phyloP scores from a whole-genome alignment of 352 stramenopile genomes.

The Pythium volutum region DNA sequence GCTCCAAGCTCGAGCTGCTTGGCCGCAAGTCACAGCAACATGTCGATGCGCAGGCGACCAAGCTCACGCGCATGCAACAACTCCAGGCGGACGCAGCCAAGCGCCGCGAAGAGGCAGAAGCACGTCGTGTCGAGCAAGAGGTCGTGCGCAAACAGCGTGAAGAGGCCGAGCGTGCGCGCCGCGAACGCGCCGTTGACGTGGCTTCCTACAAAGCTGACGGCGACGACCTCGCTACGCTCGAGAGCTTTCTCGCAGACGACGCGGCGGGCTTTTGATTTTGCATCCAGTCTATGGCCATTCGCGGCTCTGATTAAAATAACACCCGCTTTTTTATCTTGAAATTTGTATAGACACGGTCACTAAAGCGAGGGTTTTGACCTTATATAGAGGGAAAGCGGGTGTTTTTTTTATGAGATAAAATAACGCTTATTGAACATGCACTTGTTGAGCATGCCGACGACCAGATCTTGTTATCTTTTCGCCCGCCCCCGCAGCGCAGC shows the following conservation, averaged over 20 bases:
- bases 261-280: conserved; percentile 43
- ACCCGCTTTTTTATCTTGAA: background rate
- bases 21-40: conserved; percentile 25
- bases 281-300: conserved; percentile 9
- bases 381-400: too few relatives aligned
- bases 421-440: too few relatives aligned
- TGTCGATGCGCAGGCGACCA: conserved; percentile 18
- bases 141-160: conserved; percentile 17
- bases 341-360: background rate
- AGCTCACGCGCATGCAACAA: conserved; percentile 56
- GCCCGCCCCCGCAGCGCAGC: too few relatives aligned
- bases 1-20: conserved; percentile 17
- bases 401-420: too few relatives aligned
- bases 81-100: conserved; percentile 57
- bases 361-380: background rate
- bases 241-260: conserved; percentile 58
- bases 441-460: too few relatives aligned
- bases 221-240: conserved; percentile 49
- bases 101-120: conserved; percentile 27
- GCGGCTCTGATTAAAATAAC: background rate
- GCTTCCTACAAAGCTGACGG: conserved; percentile 21
- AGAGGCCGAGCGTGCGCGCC: conserved; percentile 32
- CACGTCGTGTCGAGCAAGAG: conserved; percentile 29
- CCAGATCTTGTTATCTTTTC: too few relatives aligned
- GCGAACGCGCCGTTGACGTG: conserved; percentile 45